Evolutionary conservation across 1,284 basidiomycete species (phyloP).

Genomic region (Papiliotrema flavescens): DNA sequence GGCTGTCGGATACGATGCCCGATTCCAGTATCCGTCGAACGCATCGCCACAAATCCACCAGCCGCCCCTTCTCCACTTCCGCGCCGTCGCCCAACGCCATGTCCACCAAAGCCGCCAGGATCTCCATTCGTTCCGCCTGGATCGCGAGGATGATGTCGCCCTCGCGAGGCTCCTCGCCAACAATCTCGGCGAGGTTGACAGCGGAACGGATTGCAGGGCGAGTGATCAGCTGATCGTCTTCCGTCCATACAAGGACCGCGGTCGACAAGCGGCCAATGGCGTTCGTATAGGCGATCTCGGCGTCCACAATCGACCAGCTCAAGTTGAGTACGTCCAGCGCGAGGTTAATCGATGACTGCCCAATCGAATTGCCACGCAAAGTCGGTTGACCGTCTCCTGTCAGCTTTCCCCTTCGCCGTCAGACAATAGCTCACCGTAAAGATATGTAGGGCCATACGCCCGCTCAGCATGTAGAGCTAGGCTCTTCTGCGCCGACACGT

Average conservation of each 20-base stretch:
- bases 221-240: slow-evolving; percentile 58
- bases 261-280: slow-evolving; percentile 74
- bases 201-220: slow-evolving; percentile 60
- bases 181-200: slow-evolving; percentile 61
- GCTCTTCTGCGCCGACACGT: slow-evolving; percentile 54
- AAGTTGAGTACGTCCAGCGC: slow-evolving; percentile 49
- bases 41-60: neutral
- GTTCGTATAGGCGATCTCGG: slow-evolving; percentile 68
- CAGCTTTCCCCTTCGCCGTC: neutral
- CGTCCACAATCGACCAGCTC: slow-evolving; percentile 74
- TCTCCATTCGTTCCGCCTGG: slow-evolving; percentile 68
- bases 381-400: slow-evolving; percentile 23
- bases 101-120: slow-evolving; percentile 73
- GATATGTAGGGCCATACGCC: slow-evolving; percentile 74
- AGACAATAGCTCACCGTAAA: slow-evolving; percentile 53
- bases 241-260: slow-evolving; percentile 61
- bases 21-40: slow-evolving; percentile 61
- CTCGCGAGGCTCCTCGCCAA: slow-evolving; percentile 65
- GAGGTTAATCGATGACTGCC: slow-evolving; percentile 47
- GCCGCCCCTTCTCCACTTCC: slow-evolving; percentile 39
- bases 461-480: slow-evolving; percentile 64
- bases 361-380: slow-evolving; percentile 40
- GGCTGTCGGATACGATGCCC: slow-evolving; percentile 68
- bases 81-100: slow-evolving; percentile 57
- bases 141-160: slow-evolving; percentile 83